Evolutionary conservation across 2,329 filamentous ascomycete species (phyloP).

Genomic region (Phaeosphaeria sp.): DNA sequence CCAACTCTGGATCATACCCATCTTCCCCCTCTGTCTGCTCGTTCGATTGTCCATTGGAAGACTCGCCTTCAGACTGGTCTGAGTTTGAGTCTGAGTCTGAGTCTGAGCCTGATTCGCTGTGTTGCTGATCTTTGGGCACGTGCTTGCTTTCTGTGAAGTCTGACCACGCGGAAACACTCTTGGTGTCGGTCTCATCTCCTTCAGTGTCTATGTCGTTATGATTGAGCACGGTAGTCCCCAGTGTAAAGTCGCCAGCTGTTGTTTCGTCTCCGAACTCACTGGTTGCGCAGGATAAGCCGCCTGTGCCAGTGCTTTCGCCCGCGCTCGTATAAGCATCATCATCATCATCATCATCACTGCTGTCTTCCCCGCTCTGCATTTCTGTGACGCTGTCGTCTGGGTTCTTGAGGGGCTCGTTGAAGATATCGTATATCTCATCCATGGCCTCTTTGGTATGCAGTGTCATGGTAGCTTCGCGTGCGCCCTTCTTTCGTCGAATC

Average conservation of each 20-base stretch:
- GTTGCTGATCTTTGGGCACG: slow-evolving; percentile 56
- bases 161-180: slow-evolving; percentile 79
- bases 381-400: slow-evolving; percentile 54
- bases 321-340: slow-evolving; percentile 75
- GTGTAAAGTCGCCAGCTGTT: slow-evolving; percentile 58
- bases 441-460: slow-evolving; percentile 94
- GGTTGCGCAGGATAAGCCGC: slow-evolving; percentile 67
- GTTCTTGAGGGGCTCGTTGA: slow-evolving; percentile 79
- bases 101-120: slow-evolving; percentile 35
- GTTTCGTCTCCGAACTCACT: slow-evolving; percentile 72
- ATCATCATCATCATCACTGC: slow-evolving; percentile 68
- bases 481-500: slow-evolving; percentile 74
- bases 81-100: slow-evolving; percentile 45
- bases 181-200: slow-evolving; percentile 45
- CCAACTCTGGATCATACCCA: slow-evolving; percentile 47
- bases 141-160: slow-evolving; percentile 81
- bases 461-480: slow-evolving; percentile 91
- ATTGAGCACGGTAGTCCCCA: slow-evolving; percentile 47
- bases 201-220: slow-evolving; percentile 52
- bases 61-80: slow-evolving; percentile 42
- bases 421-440: slow-evolving; percentile 96
- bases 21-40: slow-evolving; percentile 35
- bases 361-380: slow-evolving; percentile 70
- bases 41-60: slow-evolving; percentile 41
- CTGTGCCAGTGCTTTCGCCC: slow-evolving; percentile 82